Conservation (phyloP, 2,329 filamentous ascomycete genomes). For the Cephalotrichum gorgonifer region DNA sequence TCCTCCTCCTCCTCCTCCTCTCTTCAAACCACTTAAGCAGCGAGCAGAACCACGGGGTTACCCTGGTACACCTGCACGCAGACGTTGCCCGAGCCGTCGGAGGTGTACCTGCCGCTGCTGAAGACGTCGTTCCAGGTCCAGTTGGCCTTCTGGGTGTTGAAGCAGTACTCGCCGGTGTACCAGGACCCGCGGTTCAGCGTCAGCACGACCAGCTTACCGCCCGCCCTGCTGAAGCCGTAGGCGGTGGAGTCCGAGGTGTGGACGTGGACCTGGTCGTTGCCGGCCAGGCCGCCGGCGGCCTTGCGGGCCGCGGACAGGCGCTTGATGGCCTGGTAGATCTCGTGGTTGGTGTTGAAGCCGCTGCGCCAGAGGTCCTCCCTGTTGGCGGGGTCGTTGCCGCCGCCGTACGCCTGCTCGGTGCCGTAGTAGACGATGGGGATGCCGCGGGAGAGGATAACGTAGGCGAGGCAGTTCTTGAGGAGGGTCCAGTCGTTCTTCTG, state of each 20-base stretch:
- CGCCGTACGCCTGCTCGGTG: conserved; percentile 49
- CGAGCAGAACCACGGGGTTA: conserved; percentile 28
- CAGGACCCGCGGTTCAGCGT: conserved; percentile 32
- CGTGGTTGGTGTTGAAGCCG: conserved; percentile 30
- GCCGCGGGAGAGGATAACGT: conserved; percentile 49
- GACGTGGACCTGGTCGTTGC: conserved; percentile 31
- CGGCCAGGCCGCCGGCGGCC: conserved; percentile 31
- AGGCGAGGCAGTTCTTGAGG: conserved; percentile 50
- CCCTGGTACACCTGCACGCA: conserved; percentile 31
- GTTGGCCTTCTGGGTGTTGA: conserved; percentile 25
- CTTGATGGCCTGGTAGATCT: conserved; percentile 37
- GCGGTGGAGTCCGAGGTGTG: conserved; percentile 27
- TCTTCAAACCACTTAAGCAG: too few relatives aligned
- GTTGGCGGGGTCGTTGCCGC: conserved; percentile 35
- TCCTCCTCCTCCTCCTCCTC: too few relatives aligned
- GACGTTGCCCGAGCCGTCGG: conserved; percentile 27
- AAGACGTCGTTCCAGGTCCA: conserved; percentile 30
- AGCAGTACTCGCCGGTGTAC: conserved; percentile 27
- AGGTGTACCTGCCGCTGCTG: conserved; percentile 19
- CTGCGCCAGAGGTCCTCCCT: conserved; percentile 50
- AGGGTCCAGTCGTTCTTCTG: conserved; percentile 41
- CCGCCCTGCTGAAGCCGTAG: conserved; percentile 34
- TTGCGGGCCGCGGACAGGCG: conserved; percentile 32
- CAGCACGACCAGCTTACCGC: conserved; percentile 31
- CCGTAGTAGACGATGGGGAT: conserved; percentile 58